These are phyloP conservation scores for Fistulifera solaris DNA, from an alignment of 108 stramenopile genomes.

Conservation along the genomic window DNA sequence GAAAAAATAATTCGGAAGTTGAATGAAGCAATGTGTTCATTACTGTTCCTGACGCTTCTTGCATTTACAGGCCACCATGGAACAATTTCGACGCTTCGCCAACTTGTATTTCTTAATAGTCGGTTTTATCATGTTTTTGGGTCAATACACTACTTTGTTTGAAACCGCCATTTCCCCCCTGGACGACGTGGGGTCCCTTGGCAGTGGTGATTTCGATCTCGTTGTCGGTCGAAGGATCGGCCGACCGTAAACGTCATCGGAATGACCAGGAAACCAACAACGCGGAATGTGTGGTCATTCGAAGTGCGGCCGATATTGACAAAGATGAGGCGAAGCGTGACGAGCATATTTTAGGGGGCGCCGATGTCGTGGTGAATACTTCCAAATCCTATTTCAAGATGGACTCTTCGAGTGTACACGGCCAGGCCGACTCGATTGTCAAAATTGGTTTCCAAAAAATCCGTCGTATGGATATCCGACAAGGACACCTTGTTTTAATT, in stretches of 20 bases:
- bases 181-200: slow-evolving; percentile 90
- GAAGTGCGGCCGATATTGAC: slow-evolving; percentile 40
- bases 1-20: not conserved
- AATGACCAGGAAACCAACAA: slow-evolving; percentile 82
- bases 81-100: slow-evolving; percentile 83
- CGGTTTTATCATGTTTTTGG: slow-evolving; percentile 87
- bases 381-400: slow-evolving; percentile 16
- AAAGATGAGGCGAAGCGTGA: slow-evolving; percentile 27
- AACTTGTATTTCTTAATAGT: slow-evolving; percentile 96
- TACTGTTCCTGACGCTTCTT: slow-evolving; percentile 1
- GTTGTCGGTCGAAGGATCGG: slow-evolving; percentile 83
- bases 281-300: slow-evolving; percentile 47
- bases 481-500: slow-evolving; percentile 88
- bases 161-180: slow-evolving; percentile 83
- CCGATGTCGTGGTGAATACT: slow-evolving; percentile 45
- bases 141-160: slow-evolving; percentile 66
- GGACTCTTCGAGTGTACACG: slow-evolving; percentile 3
- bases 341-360: slow-evolving; percentile 21
- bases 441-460: slow-evolving; percentile 61
- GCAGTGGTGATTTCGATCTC: slow-evolving; percentile 79
- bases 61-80: slow-evolving; percentile 41
- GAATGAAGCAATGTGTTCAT: slow-evolving; percentile 3
- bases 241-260: slow-evolving; percentile 81
- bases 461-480: slow-evolving; percentile 61
- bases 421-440: slow-evolving; percentile 4